Base-by-base conservation (phyloP, 305 asterid genomes). In the Fraxinus greggii region DNA sequence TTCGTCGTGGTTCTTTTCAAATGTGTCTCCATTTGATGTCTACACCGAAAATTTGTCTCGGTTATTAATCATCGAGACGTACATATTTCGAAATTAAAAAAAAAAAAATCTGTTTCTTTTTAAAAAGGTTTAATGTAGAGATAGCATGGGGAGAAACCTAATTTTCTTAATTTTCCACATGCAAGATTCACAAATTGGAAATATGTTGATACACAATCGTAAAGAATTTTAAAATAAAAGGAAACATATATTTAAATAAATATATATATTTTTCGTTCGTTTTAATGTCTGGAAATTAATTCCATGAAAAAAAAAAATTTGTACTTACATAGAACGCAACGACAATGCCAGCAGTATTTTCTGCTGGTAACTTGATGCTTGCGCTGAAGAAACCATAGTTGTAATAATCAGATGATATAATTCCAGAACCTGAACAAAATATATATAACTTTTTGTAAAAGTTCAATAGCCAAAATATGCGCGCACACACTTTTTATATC, bases 381-480 rank as follows among this genome's bases (percentile, higher is more conserved):
- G 99, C 97, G 84, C 99, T 94, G 85, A 95, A 95, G 93, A 94
- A 95, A 4, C 98, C 99, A 87, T 92, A 88, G 84, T 88, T 89
- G 91, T 92, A 94, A 90, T 95, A 95, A 87, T 93, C 97, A 1
- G 92, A 83, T 15, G 98, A 94, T 70, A 95, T 93, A 26, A 95
- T 88, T 42, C 99, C 99, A 10, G 99, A 95, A 1, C 99, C 99
- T 93, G 90, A 29, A 80, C n/a, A 75, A 15, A 76, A 56, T 7
- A 36, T 8, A 23, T 45, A 72, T 9, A 63, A 26, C 56, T 21
- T 26, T 33, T 4, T 2, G 72, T 51, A 78, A 2, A 38, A n/a
- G n/a, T 48, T 26, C 24, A 29, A 31, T 69, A 35, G 13, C n/a
- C 38, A 13, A 40, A 10, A 83, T 40, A 38, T 65, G 36, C n/a